Percentiles rank a stretch among this genome's conserved stretches.
Evolutionary conservation across 2,329 filamentous ascomycete species (phyloP).

Genomic region (Achaetomium macrosporum): DNA sequence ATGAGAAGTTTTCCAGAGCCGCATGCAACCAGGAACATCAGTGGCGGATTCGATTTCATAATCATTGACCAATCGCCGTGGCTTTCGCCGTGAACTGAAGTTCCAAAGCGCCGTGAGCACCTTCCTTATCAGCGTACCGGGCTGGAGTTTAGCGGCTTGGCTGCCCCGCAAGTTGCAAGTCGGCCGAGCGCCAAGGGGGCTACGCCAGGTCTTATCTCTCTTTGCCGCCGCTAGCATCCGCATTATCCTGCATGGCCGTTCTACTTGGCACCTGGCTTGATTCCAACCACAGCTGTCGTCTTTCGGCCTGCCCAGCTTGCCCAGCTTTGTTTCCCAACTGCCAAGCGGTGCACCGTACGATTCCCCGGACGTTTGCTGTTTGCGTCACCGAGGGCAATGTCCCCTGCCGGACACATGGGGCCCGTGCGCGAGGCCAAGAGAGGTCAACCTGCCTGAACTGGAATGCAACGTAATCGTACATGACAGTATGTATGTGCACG

Average conservation of each 20-base stretch:
- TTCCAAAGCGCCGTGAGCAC: conserved; percentile 11
- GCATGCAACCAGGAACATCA: too few species aligned
- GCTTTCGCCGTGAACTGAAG: too few species aligned
- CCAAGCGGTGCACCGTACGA: neutral
- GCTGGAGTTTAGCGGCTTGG: conserved; percentile 6
- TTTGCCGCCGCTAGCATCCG: neutral
- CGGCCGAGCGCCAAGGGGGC: neutral
- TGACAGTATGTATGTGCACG: neutral
- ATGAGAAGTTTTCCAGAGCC: too few species aligned
- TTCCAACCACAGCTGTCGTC: neutral
- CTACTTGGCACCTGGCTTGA: neutral
- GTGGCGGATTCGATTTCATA: too few species aligned
- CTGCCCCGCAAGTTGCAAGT: neutral
- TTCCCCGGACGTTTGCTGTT: conserved; percentile 5
- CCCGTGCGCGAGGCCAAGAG: too few species aligned
- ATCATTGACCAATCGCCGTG: too few species aligned
- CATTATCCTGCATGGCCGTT: neutral
- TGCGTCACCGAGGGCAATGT: conserved; percentile 6
- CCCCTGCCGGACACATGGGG: too few species aligned
- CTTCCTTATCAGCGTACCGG: conserved; percentile 6
- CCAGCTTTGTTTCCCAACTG: conserved; percentile 4
- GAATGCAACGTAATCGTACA: neutral
- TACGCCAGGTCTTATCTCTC: conserved; percentile 2
- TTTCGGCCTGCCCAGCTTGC: neutral
- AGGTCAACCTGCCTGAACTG: neutral